phyloP scores from a whole-genome alignment of 306 rosid species.

The Casuarina glauca region DNA sequence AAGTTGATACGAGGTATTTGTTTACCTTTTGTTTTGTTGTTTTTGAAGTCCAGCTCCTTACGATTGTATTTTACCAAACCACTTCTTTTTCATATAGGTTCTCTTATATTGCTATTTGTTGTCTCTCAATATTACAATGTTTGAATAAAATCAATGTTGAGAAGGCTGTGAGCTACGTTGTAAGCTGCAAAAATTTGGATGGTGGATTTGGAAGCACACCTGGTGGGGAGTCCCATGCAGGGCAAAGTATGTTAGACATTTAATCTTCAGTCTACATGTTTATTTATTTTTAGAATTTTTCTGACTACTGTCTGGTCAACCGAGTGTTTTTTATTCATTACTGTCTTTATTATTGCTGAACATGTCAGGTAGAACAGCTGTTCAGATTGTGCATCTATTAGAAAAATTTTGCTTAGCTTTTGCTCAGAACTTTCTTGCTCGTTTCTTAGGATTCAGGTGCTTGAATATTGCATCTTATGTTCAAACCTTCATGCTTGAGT shows the following conservation, averaged over 20 bases:
- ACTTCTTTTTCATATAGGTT: slow-evolving; percentile 51
- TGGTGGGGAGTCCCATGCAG: slow-evolving; percentile 95
- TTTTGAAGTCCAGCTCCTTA: slow-evolving; percentile 5
- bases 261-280: not conserved
- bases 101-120: slow-evolving; percentile 73
- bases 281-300: not conserved
- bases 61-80: slow-evolving; percentile 6
- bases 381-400: not conserved
- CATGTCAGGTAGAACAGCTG: not conserved
- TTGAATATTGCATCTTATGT: not conserved
- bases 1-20: slow-evolving; percentile 75
- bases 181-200: slow-evolving; percentile 89
- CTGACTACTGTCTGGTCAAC: slow-evolving; percentile 3
- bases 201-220: slow-evolving; percentile 96
- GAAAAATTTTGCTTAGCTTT: not conserved
- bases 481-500: not conserved
- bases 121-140: slow-evolving; percentile 60
- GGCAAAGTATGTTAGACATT: slow-evolving; percentile 67
- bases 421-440: not conserved
- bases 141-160: slow-evolving; percentile 77
- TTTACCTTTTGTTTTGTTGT: slow-evolving; percentile 17
- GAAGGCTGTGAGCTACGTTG: slow-evolving; percentile 75
- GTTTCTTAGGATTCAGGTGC: not conserved
- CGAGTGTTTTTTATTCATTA: not conserved
- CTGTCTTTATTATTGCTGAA: not conserved